A percentile compares a stretch with the other conserved stretches of the same genome.
Evolutionary conservation across 164 flowering plant species (phyloP).

Genomic region (Aristolochia californica): DNA sequence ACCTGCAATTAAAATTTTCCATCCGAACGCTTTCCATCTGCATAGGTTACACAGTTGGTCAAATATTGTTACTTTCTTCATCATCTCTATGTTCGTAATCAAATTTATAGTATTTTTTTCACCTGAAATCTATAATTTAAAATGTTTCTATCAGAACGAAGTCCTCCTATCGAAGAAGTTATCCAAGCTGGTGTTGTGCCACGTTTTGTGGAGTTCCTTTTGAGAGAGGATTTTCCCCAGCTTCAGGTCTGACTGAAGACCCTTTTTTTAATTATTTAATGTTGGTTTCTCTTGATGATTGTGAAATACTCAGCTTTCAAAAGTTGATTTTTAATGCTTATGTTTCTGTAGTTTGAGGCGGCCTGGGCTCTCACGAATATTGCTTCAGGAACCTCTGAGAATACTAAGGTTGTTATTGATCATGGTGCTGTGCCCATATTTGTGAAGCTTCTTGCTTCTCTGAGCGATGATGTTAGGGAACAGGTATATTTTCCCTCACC

Average conservation of each 20-base stretch:
- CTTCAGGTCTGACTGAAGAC: slow-evolving; percentile 45
- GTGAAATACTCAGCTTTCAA: background rate
- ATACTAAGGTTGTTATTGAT: slow-evolving; percentile 74
- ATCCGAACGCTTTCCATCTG: too few relatives aligned
- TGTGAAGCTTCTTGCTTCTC: slow-evolving; percentile 67
- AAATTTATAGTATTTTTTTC: background rate
- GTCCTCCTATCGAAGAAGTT: slow-evolving; percentile 78
- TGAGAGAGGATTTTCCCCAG: slow-evolving; percentile 57
- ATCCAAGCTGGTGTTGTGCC: slow-evolving; percentile 79
- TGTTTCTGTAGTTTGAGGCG: slow-evolving; percentile 64
- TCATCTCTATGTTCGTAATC: background rate
- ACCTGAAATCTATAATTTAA: background rate
- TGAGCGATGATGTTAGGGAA: slow-evolving; percentile 80
- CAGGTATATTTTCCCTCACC: slow-evolving; percentile 34
- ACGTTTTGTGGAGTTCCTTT: slow-evolving; percentile 65
- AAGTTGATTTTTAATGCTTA: background rate
- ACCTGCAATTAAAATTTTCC: too few relatives aligned
- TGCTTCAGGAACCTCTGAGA: slow-evolving; percentile 90
- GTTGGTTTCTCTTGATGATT: background rate
- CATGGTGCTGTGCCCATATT: slow-evolving; percentile 81
- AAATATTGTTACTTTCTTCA: background rate
- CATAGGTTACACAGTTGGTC: background rate
- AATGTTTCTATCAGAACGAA: slow-evolving; percentile 34
- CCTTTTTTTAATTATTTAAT: background rate
- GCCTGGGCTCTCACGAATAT: slow-evolving; percentile 95